Percentiles rank a stretch among this genome's conserved stretches.
Evolutionary conservation across 1,284 basidiomycete genomes (phyloP).

Genomic region (Gastroboletus turbinatus): DNA sequence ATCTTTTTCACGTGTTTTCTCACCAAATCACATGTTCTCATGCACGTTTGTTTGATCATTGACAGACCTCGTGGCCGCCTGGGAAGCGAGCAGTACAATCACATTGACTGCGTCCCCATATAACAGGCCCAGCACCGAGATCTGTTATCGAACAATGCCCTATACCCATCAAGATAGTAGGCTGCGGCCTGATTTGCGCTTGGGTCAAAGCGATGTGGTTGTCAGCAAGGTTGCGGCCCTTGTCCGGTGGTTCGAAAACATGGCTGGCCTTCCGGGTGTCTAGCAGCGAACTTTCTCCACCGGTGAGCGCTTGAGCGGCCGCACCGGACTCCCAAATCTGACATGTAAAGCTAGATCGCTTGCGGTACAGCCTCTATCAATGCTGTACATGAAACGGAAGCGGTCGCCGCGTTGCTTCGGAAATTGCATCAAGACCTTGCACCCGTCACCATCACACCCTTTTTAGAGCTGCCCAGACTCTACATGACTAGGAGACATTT

Average conservation of each 20-base stretch:
- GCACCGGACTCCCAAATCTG: slow-evolving; percentile 15
- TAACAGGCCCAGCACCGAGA: slow-evolving; percentile 55
- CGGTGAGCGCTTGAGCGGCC: slow-evolving; percentile 16
- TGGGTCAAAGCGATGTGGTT: slow-evolving; percentile 64
- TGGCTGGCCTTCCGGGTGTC: slow-evolving; percentile 51
- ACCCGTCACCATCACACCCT: slow-evolving; percentile 20
- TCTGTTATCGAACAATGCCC: slow-evolving; percentile 78
- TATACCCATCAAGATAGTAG: slow-evolving; percentile 55
- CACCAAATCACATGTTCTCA: slow-evolving; percentile 18
- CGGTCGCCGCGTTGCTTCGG: slow-evolving; percentile 27
- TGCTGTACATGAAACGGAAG: slow-evolving; percentile 31
- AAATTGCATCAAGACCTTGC: slow-evolving; percentile 19
- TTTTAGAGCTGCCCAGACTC: slow-evolving; percentile 20
- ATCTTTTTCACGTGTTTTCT: slow-evolving; percentile 4
- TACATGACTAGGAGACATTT: slow-evolving; percentile 9
- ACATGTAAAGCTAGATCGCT: slow-evolving; percentile 5
- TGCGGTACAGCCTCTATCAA: slow-evolving; percentile 12
- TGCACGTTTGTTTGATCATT: slow-evolving; percentile 14
- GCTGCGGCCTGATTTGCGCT: slow-evolving; percentile 67
- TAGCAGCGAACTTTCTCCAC: slow-evolving; percentile 7
- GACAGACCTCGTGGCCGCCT: slow-evolving; percentile 51
- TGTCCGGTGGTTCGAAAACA: slow-evolving; percentile 68
- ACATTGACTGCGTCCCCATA: slow-evolving; percentile 63
- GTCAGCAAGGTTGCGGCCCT: slow-evolving; percentile 64
- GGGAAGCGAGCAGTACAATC: slow-evolving; percentile 42